These are phyloP conservation scores for Wolfiporia cocos DNA, from an alignment of 1,284 basidiomycete species.

Conservation along the genomic window DNA sequence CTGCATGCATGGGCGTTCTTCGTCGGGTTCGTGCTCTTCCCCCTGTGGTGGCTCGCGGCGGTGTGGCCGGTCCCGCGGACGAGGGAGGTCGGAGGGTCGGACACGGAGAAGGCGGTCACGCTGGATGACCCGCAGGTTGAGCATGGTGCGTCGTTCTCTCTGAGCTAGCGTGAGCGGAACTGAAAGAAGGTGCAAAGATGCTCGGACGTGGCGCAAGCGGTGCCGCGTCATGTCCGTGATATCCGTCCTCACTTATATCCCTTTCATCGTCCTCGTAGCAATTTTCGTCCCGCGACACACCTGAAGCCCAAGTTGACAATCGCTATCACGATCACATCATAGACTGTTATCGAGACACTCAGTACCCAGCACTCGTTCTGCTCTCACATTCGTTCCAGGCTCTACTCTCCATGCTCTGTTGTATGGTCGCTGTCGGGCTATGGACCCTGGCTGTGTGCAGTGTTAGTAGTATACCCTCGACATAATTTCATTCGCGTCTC, in stretches of 20 bases:
- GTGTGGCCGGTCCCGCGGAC: constrained; percentile 56
- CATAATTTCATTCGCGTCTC: too few species aligned
- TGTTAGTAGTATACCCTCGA: too few species aligned
- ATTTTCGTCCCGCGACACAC: constrained; percentile 43
- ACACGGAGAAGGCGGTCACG: constrained; percentile 63
- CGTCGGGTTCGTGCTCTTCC: constrained; percentile 65
- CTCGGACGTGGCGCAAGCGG: constrained; percentile 61
- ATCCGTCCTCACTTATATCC: constrained; percentile 69
- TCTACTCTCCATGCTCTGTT: too few species aligned
- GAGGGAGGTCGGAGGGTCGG: constrained; percentile 49
- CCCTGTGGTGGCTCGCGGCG: constrained; percentile 72
- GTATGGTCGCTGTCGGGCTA: too few species aligned
- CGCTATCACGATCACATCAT: too few species aligned
- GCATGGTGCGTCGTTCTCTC: constrained; percentile 43
- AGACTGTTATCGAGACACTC: too few species aligned
- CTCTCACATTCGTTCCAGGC: background rate
- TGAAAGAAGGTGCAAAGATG: constrained; percentile 39
- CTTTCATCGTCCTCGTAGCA: constrained; percentile 67
- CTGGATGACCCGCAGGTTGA: constrained; percentile 76
- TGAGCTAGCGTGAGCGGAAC: constrained; percentile 2
- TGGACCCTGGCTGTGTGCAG: too few species aligned
- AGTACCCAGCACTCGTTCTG: too few species aligned
- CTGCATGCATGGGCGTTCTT: constrained; percentile 74
- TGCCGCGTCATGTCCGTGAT: constrained; percentile 65
- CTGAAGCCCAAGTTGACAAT: background rate